phyloP scores from a whole-genome alignment of 306 rosid genomes.

The Spatholobus suberectus region DNA sequence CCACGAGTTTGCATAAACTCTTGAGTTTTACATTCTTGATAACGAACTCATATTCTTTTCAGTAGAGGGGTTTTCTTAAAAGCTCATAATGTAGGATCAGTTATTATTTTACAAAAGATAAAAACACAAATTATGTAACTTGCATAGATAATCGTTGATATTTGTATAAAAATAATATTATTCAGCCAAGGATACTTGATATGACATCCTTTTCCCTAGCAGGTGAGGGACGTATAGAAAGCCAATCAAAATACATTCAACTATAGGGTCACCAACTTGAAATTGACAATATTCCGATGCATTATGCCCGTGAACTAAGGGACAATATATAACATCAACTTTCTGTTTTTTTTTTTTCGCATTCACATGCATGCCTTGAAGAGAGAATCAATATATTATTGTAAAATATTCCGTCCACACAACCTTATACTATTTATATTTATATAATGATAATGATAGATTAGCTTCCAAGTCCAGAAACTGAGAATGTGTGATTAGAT shows the following conservation, averaged over 20 bases:
- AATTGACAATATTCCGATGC: slow-evolving; percentile 10
- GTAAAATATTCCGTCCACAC: slow-evolving; percentile 9
- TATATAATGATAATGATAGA: not conserved
- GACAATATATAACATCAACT: not conserved
- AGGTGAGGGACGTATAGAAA: not conserved
- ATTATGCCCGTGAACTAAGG: not conserved
- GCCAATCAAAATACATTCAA: not conserved
- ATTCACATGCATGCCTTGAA: slow-evolving; percentile 30
- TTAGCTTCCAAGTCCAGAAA: not conserved
- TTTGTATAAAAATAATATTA: not conserved
- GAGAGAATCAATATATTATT: not conserved
- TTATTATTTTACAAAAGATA: not conserved
- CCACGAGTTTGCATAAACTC: no score
- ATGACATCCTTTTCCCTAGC: not conserved
- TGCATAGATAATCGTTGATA: not conserved
- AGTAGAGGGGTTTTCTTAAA: not conserved
- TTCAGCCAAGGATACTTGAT: not conserved
- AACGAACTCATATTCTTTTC: not conserved
- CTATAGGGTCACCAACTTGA: not conserved
- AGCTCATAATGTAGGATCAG: not conserved
- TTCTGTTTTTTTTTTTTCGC: not conserved
- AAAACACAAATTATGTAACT: not conserved
- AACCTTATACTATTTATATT: not conserved
- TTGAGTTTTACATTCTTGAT: no score
- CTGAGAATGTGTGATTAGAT: not conserved